phyloP scores from a whole-genome alignment of 2,329 filamentous ascomycete genomes.

The Pseudodiploospora longispora region DNA sequence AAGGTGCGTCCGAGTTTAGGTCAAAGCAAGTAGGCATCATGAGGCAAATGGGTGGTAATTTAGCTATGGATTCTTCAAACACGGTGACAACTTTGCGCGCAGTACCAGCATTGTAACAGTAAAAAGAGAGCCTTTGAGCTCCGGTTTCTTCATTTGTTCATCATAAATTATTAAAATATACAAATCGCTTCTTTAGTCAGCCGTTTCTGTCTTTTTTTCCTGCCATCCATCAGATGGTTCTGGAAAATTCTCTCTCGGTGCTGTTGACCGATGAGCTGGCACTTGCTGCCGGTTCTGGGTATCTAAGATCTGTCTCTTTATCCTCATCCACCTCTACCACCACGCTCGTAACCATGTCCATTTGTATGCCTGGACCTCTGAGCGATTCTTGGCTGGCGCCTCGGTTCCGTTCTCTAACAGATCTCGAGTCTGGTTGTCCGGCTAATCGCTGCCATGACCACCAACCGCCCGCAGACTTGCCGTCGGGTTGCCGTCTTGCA shows the following conservation, averaged over 20 bases:
- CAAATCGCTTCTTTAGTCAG: too few species aligned
- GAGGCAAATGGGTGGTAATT: too few species aligned
- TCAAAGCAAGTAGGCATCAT: too few species aligned
- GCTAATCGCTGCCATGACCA: conserved; percentile 17
- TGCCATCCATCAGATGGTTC: too few species aligned
- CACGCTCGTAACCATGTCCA: conserved; percentile 35
- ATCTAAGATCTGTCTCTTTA: conserved; percentile 17
- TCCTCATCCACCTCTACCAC: conserved; percentile 29
- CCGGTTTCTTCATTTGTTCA: too few species aligned
- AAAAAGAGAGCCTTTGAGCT: too few species aligned
- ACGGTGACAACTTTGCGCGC: too few species aligned
- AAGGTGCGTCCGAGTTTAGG: too few species aligned
- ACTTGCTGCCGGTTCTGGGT: conserved; percentile 15
- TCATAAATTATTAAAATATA: too few species aligned
- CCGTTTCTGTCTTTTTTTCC: too few species aligned
- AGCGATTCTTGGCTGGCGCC: conserved; percentile 25
- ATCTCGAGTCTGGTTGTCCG: conserved; percentile 5
- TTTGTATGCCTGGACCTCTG: conserved; percentile 32
- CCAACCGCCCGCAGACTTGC: conserved; percentile 16
- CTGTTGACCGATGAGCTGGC: conserved; percentile 19
- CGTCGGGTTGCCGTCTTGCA: conserved; percentile 5
- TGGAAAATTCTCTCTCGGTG: conserved; percentile 15
- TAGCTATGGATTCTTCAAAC: too few species aligned
- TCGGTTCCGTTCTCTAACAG: conserved; percentile 7
- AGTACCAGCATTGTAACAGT: too few species aligned